Evolutionary conservation across 2,329 filamentous ascomycete genomes (phyloP), one percentile per base, ranked within the genome.

Genomic region (Ustilaginoidea virens): DNA sequence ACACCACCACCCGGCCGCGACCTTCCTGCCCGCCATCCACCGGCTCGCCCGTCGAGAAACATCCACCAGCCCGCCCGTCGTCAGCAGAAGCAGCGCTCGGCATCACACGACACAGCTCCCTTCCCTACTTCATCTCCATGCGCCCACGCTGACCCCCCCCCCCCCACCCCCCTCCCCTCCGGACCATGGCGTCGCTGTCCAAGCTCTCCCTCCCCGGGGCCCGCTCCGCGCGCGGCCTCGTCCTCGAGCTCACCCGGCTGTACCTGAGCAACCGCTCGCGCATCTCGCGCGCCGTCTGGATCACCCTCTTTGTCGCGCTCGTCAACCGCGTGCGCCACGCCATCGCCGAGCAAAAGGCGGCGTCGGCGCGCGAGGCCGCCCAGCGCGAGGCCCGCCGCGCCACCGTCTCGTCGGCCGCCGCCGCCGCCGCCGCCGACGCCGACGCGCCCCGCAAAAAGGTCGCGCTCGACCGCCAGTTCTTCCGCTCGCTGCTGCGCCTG

Each of bases 331-430:
- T 96, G 31, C 83, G 86, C 43, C 76, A 83, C 68, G 86, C 87
- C 43, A 78, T 96, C 47, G 76, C 80, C 34, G 86, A 94, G 51
- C 90, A 96, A 52, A 93, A 92, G 52, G 80, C 81, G 11, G 81
- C 83, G 3, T 78, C 80, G 1, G 61, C 61, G 29, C 71, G 77
- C 36, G 74, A 80, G 34, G 69, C 72, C 5, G 69, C 73, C 39
- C 56, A 63, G 42, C 59, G 64, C 38, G 50, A 51, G 18, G 51
- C 56, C 18, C 55, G 52, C 45, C 46, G 49, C 52, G 73, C 47
- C 45, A 67, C 54, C 44, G 72, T 51, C 40, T 66, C 48, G 46
- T 59, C 45, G 25, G 39, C 36, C 19, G 36, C 36, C 19, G 36
- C 34, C 19, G 43, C 47, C 27, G 45, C 42, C 34, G 57, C 52